Percentiles rank a stretch among this genome's conserved stretches.
Evolutionary conservation across 2,329 filamentous ascomycete species (phyloP).

Genomic region (Huntiella omanensis): DNA sequence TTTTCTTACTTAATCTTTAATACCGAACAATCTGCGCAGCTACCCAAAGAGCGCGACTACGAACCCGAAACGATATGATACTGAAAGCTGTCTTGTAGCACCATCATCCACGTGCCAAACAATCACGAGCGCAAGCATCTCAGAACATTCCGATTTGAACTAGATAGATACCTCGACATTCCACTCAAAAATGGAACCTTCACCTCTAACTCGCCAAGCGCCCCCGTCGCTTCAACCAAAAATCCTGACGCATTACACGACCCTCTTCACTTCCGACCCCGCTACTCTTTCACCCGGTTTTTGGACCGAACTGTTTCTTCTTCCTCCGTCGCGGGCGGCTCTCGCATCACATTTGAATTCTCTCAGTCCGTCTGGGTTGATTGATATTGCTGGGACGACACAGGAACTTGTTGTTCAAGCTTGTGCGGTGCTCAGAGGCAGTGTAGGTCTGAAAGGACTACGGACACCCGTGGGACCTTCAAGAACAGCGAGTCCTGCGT

Average conservation of each 20-base stretch:
- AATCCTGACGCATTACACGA: slow-evolving; percentile 75
- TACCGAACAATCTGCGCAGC: too few relatives aligned
- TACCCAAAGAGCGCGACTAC: background rate
- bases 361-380: slow-evolving; percentile 54
- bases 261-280: slow-evolving; percentile 45
- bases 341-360: slow-evolving; percentile 50
- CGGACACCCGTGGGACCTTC: slow-evolving; percentile 34
- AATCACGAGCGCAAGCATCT: too few relatives aligned
- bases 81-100: too few relatives aligned
- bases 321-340: slow-evolving; percentile 55
- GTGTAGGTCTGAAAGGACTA: slow-evolving; percentile 18
- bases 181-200: slow-evolving; percentile 52
- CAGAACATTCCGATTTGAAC: too few relatives aligned
- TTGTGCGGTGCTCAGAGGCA: slow-evolving; percentile 25
- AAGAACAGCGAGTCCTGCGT: background rate
- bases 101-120: background rate
- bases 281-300: slow-evolving; percentile 56
- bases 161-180: too few relatives aligned
- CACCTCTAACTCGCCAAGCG: slow-evolving; percentile 81
- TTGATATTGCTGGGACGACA: slow-evolving; percentile 59
- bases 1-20: too few relatives aligned
- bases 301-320: slow-evolving; percentile 89
- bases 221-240: slow-evolving; percentile 90
- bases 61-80: too few relatives aligned
- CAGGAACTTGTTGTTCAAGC: slow-evolving; percentile 62